Evolutionary conservation across 371 early-diverging fungal species (phyloP).

Genomic region (Basidiobolus heterosporus): DNA sequence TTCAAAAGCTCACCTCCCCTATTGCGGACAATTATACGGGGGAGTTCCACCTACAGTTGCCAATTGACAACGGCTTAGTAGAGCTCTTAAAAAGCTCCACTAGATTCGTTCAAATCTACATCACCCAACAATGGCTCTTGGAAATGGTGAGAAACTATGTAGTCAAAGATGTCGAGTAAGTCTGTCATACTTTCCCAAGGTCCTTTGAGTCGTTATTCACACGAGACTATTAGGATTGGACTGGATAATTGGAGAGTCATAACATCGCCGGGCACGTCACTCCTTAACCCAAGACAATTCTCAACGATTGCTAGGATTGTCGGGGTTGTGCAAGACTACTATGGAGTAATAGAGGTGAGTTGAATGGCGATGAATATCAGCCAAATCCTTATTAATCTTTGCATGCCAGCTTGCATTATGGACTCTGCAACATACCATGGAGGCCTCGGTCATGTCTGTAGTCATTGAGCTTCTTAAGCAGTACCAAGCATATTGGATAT

Average conservation of each 20-base stretch:
- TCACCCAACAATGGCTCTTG: slow-evolving; percentile 37
- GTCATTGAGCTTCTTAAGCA: too few relatives aligned
- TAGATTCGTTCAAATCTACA: slow-evolving; percentile 26
- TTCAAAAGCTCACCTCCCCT: background rate
- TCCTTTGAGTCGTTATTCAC: background rate
- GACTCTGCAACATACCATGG: too few relatives aligned
- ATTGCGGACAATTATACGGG: background rate
- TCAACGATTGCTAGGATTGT: slow-evolving; percentile 33
- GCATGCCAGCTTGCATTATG: too few relatives aligned
- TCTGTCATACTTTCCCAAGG: background rate
- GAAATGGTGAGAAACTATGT: slow-evolving; percentile 42
- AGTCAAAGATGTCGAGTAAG: slow-evolving; percentile 39
- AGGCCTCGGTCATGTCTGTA: too few relatives aligned
- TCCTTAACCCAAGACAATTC: slow-evolving; percentile 55
- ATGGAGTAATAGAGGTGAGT: slow-evolving; percentile 24
- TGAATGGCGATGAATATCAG: background rate
- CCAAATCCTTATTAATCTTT: too few relatives aligned
- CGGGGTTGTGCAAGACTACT: slow-evolving; percentile 30
- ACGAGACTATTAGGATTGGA: slow-evolving; percentile 28
- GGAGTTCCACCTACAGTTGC: background rate
- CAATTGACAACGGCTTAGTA: background rate
- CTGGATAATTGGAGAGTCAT: slow-evolving; percentile 70
- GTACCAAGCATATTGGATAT: too few relatives aligned
- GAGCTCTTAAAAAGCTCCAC: background rate
- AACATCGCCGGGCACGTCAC: slow-evolving; percentile 54